Conservation (phyloP, 495 filamentous ascomycete genomes). For the Corynascus novoguineensis region DNA sequence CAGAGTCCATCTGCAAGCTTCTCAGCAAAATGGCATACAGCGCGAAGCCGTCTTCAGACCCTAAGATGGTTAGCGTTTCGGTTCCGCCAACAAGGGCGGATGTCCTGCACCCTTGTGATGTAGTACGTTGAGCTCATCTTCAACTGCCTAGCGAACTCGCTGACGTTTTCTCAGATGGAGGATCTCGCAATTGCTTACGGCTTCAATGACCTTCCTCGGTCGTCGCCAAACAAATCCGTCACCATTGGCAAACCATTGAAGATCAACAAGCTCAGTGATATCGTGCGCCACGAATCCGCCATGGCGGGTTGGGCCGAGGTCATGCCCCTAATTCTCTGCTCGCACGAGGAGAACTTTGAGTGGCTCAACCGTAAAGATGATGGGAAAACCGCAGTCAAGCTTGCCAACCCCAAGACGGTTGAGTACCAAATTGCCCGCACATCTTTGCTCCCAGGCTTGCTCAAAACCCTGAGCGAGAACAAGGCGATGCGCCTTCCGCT, state of each 20-base stretch:
- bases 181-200: conserved; percentile 93
- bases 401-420: conserved; percentile 91
- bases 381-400: conserved; percentile 74
- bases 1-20: conserved; percentile 65
- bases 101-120: conserved; percentile 91
- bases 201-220: conserved; percentile 86
- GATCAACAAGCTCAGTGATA: conserved; percentile 92
- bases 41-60: conserved; percentile 64
- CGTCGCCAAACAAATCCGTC: conserved; percentile 73
- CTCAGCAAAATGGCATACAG: conserved; percentile 81
- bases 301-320: conserved; percentile 97
- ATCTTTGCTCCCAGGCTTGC: conserved; percentile 75
- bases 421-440: conserved; percentile 98
- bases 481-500: conserved; percentile 83
- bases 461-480: conserved; percentile 96
- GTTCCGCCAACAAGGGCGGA: conserved; percentile 88
- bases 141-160: background rate
- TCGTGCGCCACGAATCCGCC: conserved; percentile 81
- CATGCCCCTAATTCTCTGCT: conserved; percentile 94
- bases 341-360: conserved; percentile 95
- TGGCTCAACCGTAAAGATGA: conserved; percentile 93
- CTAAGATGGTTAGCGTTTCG: conserved; percentile 66
- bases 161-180: conserved; percentile 59
- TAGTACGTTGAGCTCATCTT: conserved; percentile 35
- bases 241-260: conserved; percentile 81